Conservation (phyloP, 1,139 yeast species). For the Dujonia santamariae region DNA sequence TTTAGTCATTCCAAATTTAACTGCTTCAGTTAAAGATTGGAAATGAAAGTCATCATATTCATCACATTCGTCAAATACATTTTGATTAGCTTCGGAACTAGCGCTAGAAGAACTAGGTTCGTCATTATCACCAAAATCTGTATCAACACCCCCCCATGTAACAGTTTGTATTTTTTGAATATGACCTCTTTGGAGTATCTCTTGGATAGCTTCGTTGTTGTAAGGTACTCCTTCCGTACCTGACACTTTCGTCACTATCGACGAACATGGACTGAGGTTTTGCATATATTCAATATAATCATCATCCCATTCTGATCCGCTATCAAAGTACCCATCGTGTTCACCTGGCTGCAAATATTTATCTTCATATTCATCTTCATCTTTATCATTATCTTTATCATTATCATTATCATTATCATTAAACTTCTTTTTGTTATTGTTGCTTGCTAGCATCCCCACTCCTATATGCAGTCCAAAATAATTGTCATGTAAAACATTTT, state of each 20-base stretch:
- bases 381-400: conserved; percentile 1
- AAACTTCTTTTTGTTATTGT: neutral
- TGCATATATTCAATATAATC: conserved; percentile 11
- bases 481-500: too few species aligned
- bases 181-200: conserved; percentile 4
- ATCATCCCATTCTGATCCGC: too few species aligned
- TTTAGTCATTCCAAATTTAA: conserved; percentile 1
- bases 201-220: conserved; percentile 3
- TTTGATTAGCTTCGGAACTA: too few species aligned
- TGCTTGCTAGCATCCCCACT: conserved; percentile 1
- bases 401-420: neutral
- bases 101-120: too few species aligned
- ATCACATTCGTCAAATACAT: too few species aligned
- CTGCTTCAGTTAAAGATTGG: neutral
- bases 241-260: conserved; percentile 8
- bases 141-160: too few species aligned
- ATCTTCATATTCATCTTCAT: too few species aligned
- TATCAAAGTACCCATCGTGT: too few species aligned
- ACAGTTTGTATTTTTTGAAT: neutral
- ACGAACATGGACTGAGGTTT: conserved; percentile 18
- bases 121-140: too few species aligned
- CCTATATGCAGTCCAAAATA: neutral
- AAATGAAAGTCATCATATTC: neutral
- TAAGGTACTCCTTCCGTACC: conserved; percentile 5
- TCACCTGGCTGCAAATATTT: too few species aligned